A percentile compares a stretch with the other conserved stretches of the same genome.
phyloP scores from a whole-genome alignment of 2,329 filamentous ascomycete genomes.

The Tolypocladium sp. region DNA sequence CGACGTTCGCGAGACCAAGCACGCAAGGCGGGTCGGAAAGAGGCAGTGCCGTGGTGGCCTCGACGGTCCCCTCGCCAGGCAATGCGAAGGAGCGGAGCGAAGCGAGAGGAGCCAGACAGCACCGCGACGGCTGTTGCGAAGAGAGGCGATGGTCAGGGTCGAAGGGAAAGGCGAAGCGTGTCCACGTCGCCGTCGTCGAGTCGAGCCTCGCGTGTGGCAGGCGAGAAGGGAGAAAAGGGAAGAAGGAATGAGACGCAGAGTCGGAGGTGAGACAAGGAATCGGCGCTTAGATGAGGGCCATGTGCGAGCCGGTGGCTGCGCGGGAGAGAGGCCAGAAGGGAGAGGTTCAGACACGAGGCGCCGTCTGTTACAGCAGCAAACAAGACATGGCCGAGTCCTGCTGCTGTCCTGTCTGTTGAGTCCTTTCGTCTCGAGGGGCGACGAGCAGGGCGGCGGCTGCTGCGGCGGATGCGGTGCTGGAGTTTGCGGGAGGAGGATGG shows the following conservation, averaged over 20 bases:
- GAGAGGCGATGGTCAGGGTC: conserved; percentile 7
- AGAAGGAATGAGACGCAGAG: conserved; percentile 13
- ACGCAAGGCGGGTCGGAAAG: conserved; percentile 8
- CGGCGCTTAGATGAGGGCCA: conserved; percentile 9
- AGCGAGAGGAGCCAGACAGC: background rate
- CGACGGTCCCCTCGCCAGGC: conserved; percentile 3
- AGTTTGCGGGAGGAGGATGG: background rate
- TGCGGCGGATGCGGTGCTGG: background rate
- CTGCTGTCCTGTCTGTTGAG: background rate
- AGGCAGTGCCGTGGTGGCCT: conserved; percentile 2
- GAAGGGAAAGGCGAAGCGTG: conserved; percentile 5
- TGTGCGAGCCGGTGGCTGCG: conserved; percentile 5
- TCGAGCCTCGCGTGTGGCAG: conserved; percentile 6
- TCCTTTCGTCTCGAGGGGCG: background rate
- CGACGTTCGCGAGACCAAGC: conserved; percentile 8
- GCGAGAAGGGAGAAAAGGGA: conserved; percentile 10
- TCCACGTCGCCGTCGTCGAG: conserved; percentile 7
- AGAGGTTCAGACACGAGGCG: background rate
- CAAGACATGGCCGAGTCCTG: conserved; percentile 2
- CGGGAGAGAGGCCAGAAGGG: background rate
- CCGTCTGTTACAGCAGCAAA: conserved; percentile 1
- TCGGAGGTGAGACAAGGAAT: conserved; percentile 10
- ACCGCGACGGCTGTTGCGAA: conserved; percentile 1
- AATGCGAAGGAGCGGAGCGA: background rate
- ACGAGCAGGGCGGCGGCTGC: background rate